Conservation (phyloP, 2,329 filamentous ascomycete genomes). For the Phialemoniopsis sp. region DNA sequence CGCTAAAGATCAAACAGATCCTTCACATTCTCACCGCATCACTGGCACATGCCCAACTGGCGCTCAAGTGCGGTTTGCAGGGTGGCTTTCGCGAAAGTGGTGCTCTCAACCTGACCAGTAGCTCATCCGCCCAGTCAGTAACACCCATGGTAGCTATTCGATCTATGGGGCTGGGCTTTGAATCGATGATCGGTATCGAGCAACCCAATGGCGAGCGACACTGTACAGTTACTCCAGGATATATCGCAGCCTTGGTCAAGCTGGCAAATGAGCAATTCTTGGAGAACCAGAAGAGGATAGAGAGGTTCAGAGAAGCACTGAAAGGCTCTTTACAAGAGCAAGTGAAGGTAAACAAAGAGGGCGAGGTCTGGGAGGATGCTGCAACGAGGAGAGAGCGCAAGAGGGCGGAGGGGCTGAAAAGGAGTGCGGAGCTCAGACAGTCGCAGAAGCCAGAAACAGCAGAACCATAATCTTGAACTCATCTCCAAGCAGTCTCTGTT, state of each 20-base stretch:
- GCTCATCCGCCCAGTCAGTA: conserved; percentile 9
- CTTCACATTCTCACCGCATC: conserved; percentile 82
- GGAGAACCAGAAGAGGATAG: conserved; percentile 65
- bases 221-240: conserved; percentile 58
- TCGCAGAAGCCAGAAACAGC: conserved; percentile 11
- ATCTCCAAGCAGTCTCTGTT: background rate
- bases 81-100: conserved; percentile 91
- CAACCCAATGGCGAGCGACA: conserved; percentile 27
- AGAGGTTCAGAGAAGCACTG: conserved; percentile 56
- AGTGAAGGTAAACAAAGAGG: conserved; percentile 22
- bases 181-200: conserved; percentile 68
- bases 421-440: conserved; percentile 22
- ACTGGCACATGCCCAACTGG: conserved; percentile 65
- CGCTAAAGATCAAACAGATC: conserved; percentile 55
- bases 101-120: conserved; percentile 58
- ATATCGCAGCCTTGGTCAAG: conserved; percentile 62
- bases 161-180: conserved; percentile 76
- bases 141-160: conserved; percentile 80
- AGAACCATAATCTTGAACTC: background rate
- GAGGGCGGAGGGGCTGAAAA: conserved; percentile 51
- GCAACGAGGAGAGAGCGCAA: conserved; percentile 49
- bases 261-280: conserved; percentile 73
- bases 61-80: conserved; percentile 71
- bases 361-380: conserved; percentile 51
- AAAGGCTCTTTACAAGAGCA: conserved; percentile 23